Evolutionary conservation across 192 early-diverging fungal genomes (phyloP), one percentile per base, ranked within the genome.

Genomic region (Entomortierella parvispora): DNA sequence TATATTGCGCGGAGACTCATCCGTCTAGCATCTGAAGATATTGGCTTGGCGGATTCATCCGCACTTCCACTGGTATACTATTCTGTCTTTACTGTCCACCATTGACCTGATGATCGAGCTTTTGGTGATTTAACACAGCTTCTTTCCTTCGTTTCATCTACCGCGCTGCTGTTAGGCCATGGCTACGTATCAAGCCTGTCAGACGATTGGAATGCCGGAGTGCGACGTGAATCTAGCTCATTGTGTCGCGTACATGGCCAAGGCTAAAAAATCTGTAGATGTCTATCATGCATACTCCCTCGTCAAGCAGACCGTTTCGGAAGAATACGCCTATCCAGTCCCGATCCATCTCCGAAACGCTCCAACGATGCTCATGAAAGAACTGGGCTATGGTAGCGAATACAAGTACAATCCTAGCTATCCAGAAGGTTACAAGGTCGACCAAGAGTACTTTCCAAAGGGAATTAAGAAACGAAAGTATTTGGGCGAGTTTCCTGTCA

Each of bases 181-280:
- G 12, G 59, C 94, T 5, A 85, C 93, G 5, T 93, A 93, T 64
- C 90, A 96, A 59, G 90, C 95, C 0, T 94, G 92, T 61, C 93
- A 95, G 76, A 86, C 81, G 40, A 92, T 97, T 61, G 95, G 95
- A 0, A 94, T 96, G 92, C 95, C 95, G 7, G 95, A 97, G 74
- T 97, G 95, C 68, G 94, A 96, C 69, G 88, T 85, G 1, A 90
- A 92, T 31, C 70, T 97, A 2, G 94, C 93, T 0, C 93, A 97
- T 46, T 89, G 88, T 33, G 93, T 90, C 0, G 81, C 82, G 8
- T 92, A 97, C 57, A 68, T 97, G 64, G 90, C 91, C 2, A 88
- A 93, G 18, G 87, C 95, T 20, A 88, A 86, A 20, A 97, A 97
- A 63, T 94, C 91, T 47, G 90, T 95, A 18, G 88, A 95, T 31